phyloP scores from a whole-genome alignment of 352 stramenopile genomes.

The Pythium pyrilobum region DNA sequence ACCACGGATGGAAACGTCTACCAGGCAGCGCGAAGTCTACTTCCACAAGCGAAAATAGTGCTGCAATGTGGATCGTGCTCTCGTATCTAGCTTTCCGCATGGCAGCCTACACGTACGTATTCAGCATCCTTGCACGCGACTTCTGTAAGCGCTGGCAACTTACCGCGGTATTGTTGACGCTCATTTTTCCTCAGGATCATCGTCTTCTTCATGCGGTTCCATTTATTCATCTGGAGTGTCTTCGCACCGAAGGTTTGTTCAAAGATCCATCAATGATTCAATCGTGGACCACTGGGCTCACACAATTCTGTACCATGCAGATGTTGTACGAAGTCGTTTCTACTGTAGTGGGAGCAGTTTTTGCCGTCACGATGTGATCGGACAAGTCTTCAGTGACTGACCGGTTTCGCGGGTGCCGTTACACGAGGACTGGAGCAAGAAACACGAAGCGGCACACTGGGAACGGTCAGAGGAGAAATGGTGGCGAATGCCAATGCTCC shows the following conservation, averaged over 20 bases:
- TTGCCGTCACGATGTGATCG: not conserved
- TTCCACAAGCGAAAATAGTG: not conserved
- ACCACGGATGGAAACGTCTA: slow-evolving; percentile 31
- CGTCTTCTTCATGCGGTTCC: slow-evolving; percentile 86
- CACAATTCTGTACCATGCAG: slow-evolving; percentile 19
- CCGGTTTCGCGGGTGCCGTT: slow-evolving; percentile 1
- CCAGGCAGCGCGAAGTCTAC: not conserved
- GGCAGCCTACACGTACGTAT: slow-evolving; percentile 19
- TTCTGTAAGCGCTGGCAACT: too few species aligned
- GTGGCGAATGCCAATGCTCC: not conserved
- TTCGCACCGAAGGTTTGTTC: slow-evolving; percentile 79
- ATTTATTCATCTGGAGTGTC: slow-evolving; percentile 90
- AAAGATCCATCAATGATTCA: not conserved
- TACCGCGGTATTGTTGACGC: too few species aligned
- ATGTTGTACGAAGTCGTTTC: slow-evolving; percentile 76
- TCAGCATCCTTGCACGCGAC: too few species aligned
- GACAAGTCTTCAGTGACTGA: not conserved
- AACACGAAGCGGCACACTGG: not conserved
- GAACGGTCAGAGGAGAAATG: slow-evolving; percentile 1
- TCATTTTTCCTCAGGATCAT: slow-evolving; percentile 38
- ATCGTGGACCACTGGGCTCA: not conserved
- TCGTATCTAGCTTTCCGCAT: slow-evolving; percentile 10
- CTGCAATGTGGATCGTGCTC: slow-evolving; percentile 3
- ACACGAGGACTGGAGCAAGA: not conserved
- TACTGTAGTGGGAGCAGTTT: slow-evolving; percentile 25